Evolutionary conservation across 2,329 filamentous ascomycete species (phyloP).

Genomic region (Albophoma yamanashiensis): DNA sequence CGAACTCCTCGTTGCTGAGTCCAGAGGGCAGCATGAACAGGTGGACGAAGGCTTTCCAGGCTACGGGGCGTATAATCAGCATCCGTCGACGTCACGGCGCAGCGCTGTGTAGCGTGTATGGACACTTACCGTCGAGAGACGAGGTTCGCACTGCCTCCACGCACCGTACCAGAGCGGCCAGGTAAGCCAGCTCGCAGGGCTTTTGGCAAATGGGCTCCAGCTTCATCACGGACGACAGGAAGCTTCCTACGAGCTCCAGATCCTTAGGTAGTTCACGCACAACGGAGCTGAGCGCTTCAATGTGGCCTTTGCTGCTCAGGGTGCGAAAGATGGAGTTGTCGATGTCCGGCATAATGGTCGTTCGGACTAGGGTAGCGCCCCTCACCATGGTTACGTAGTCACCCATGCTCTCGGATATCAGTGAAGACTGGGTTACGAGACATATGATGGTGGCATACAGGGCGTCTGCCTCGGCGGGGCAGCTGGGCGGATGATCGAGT

Average conservation of each 20-base stretch:
- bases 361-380: conserved; percentile 14
- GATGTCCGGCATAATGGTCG: conserved; percentile 10
- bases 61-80: conserved; percentile 3
- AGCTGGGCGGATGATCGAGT: conserved; percentile 13
- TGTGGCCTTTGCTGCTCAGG: conserved; percentile 15
- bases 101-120: neutral
- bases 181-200: conserved; percentile 9
- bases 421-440: conserved; percentile 22
- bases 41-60: conserved; percentile 10
- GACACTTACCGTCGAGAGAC: conserved; percentile 9
- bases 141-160: conserved; percentile 6
- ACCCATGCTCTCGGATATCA: conserved; percentile 25
- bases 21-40: conserved; percentile 11
- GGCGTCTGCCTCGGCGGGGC: conserved; percentile 21
- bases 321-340: conserved; percentile 10
- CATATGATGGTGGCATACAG: conserved; percentile 23
- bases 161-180: conserved; percentile 5
- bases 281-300: conserved; percentile 9
- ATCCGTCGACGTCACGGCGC: neutral
- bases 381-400: conserved; percentile 25
- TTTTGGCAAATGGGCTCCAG: conserved; percentile 9
- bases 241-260: conserved; percentile 7
- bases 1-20: conserved; percentile 19
- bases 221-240: conserved; percentile 7
- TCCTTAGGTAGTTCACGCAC: conserved; percentile 12